Evolutionary conservation across 371 early-diverging fungal species (phyloP).

Genomic region (Lichtheimia ramosa): DNA sequence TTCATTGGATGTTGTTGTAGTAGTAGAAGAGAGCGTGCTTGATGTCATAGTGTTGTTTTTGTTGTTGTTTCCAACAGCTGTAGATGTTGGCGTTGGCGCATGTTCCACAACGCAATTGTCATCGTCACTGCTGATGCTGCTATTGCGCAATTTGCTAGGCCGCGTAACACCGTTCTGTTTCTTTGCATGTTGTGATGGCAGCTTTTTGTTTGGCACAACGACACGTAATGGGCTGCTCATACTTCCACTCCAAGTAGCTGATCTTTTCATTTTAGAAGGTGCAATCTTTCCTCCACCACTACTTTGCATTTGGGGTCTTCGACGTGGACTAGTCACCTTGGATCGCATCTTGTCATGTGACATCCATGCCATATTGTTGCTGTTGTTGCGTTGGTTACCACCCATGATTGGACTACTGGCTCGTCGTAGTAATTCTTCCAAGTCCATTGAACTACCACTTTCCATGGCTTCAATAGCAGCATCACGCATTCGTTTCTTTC

Average conservation of each 20-base stretch:
- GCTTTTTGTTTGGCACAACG: constrained; percentile 11
- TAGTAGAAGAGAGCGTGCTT: background rate
- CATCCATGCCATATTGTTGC: too few species aligned
- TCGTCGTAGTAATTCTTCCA: constrained; percentile 35
- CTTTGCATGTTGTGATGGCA: constrained; percentile 8
- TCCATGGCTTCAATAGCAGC: constrained; percentile 41
- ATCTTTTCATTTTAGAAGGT: constrained; percentile 24
- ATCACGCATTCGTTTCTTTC: constrained; percentile 32
- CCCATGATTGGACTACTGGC: constrained; percentile 28
- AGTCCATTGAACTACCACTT: constrained; percentile 24
- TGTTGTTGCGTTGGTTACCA: background rate
- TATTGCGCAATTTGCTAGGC: constrained; percentile 6
- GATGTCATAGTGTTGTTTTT: constrained; percentile 3
- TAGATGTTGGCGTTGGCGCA: constrained; percentile 4
- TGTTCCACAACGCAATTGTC: constrained; percentile 17
- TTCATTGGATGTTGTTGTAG: background rate
- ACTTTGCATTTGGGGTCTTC: constrained; percentile 15
- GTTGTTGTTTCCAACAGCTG: background rate
- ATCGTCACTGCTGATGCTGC: constrained; percentile 4
- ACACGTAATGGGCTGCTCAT: constrained; percentile 10
- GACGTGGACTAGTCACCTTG: constrained; percentile 7
- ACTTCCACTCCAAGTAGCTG: constrained; percentile 31
- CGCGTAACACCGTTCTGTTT: background rate
- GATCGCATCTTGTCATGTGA: background rate
- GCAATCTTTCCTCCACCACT: constrained; percentile 23